These are phyloP conservation scores for Mycena rebaudengoi DNA, from an alignment of 768 basidiomycete species.

Conservation along the genomic window DNA sequence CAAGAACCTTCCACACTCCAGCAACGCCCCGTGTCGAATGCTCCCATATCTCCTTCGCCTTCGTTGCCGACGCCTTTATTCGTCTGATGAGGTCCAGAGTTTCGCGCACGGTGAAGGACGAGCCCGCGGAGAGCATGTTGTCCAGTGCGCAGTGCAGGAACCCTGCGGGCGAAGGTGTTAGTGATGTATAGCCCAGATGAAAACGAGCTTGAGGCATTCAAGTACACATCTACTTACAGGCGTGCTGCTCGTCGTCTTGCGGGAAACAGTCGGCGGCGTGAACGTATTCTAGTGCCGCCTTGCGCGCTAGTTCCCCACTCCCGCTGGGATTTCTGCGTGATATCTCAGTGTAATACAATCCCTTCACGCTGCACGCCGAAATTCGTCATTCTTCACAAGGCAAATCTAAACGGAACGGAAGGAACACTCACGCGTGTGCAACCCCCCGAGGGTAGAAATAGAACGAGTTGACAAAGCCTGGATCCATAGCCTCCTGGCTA, in stretches of 20 bases:
- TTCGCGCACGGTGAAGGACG: slow-evolving; percentile 12
- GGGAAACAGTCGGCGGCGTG: slow-evolving; percentile 25
- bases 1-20: background rate
- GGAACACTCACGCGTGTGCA: too few relatives aligned
- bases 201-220: too few relatives aligned
- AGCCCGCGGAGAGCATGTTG: slow-evolving; percentile 2
- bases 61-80: background rate
- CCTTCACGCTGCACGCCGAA: slow-evolving; percentile 22
- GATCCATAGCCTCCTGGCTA: too few relatives aligned
- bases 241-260: slow-evolving; percentile 29
- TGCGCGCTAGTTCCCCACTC: background rate
- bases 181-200: background rate
- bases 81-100: slow-evolving; percentile 20
- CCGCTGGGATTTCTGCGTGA: background rate
- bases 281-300: slow-evolving; percentile 23
- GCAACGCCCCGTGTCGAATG: background rate
- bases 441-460: too few relatives aligned
- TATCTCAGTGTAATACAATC: slow-evolving; percentile 16
- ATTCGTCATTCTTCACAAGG: too few relatives aligned
- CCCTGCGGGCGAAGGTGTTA: too few relatives aligned
- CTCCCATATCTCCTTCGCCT: slow-evolving; percentile 24
- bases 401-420: too few relatives aligned
- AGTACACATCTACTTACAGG: slow-evolving; percentile 6
- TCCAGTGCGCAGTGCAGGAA: slow-evolving; percentile 6
- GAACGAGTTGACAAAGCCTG: too few relatives aligned